A percentile compares a stretch with the other conserved stretches of the same genome.
Evolutionary conservation across 768 basidiomycete species (phyloP).

Genomic region (Suillus americanus): DNA sequence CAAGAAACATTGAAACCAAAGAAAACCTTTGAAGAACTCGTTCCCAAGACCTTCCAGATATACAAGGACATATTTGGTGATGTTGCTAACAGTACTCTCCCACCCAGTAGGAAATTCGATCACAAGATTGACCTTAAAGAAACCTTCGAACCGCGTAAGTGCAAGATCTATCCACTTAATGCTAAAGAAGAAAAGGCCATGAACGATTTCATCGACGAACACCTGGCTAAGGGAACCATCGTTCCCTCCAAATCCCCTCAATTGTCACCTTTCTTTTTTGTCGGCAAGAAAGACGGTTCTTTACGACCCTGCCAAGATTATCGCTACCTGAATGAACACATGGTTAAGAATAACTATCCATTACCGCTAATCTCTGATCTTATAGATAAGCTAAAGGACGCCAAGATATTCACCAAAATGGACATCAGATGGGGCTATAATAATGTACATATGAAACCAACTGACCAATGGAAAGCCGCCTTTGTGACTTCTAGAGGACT

Average conservation of each 20-base stretch:
- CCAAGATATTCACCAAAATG: slow-evolving; percentile 21
- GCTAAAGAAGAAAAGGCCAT: neutral
- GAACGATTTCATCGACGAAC: slow-evolving; percentile 12
- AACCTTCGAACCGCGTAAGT: neutral
- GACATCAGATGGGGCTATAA: neutral
- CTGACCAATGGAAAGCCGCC: neutral
- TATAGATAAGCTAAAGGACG: slow-evolving; percentile 10
- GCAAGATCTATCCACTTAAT: neutral
- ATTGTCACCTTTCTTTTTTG: slow-evolving; percentile 16
- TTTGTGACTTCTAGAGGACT: neutral
- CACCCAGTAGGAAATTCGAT: neutral
- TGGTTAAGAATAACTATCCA: slow-evolving; percentile 9
- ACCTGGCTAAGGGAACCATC: slow-evolving; percentile 5
- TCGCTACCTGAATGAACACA: neutral
- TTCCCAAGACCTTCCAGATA: accelerated
- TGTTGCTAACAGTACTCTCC: neutral
- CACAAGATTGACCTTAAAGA: neutral
- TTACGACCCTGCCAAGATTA: neutral
- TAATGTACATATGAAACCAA: neutral
- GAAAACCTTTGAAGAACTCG: neutral
- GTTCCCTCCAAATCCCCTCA: slow-evolving; percentile 19
- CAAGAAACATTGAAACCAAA: neutral
- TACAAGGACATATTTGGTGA: neutral
- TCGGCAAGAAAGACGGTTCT: neutral
- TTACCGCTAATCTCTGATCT: neutral